These are phyloP conservation scores for Desmodesmus armatus DNA, from an alignment of 139 green algal genomes.

Conservation along the genomic window DNA sequence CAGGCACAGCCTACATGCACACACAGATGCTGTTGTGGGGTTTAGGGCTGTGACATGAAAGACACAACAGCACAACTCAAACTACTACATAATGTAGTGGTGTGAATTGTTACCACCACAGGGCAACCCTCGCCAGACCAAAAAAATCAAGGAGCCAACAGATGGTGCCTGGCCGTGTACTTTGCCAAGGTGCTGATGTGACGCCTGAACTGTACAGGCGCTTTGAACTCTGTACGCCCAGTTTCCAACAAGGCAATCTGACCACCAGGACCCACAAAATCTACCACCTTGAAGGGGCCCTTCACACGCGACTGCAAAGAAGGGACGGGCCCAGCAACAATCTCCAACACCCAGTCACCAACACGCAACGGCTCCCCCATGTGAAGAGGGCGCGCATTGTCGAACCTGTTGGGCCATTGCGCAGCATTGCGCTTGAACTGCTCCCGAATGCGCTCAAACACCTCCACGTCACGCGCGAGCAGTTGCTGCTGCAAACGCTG, in stretches of 20 bases:
- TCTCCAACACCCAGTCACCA: conserved; percentile 32
- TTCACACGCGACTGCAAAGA: background rate
- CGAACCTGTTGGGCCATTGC: background rate
- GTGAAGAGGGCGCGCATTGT: no score
- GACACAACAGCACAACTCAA: no score
- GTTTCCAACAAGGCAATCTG: background rate
- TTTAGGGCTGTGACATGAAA: no score
- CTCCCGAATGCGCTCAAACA: background rate
- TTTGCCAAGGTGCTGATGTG: conserved; percentile 6
- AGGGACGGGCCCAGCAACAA: background rate
- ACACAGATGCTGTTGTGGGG: no score
- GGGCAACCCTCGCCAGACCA: no score
- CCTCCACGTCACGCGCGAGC: background rate
- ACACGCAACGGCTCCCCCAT: no score
- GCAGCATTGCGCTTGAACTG: conserved; percentile 21
- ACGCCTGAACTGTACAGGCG: background rate
- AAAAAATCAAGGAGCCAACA: no score
- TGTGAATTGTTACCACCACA: no score
- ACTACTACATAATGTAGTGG: no score
- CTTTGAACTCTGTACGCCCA: conserved; percentile 5
- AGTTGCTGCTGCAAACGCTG: conserved; percentile 4
- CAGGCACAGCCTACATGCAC: no score
- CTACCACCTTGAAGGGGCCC: conserved; percentile 8
- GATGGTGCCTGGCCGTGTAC: conserved; percentile 13
- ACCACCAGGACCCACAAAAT: background rate